Base-by-base conservation (phyloP, 1,139 yeast genomes). In the Saccharomyces hybrid region DNA sequence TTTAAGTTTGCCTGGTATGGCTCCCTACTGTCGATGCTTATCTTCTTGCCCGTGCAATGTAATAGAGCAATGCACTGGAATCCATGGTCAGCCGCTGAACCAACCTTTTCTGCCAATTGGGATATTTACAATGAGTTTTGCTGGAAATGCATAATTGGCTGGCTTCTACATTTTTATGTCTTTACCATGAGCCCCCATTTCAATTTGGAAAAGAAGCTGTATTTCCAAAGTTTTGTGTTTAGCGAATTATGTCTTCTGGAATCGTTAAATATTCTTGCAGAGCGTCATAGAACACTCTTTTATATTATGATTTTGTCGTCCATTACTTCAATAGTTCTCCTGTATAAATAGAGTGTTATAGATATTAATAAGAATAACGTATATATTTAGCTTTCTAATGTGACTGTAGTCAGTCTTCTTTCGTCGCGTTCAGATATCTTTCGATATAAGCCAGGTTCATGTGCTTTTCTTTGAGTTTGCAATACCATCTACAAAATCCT, bases 201-300 rank as follows among this genome's bases (percentile, higher is more conserved):
- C 59, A 80, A 82, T 69, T 70, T 83, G 52, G 81, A 76, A 60
- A 46, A 60, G 2, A 52, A 46, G 2, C 81, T 80, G 63, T 85
- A 84, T 67, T 66, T 83, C 51, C 88, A 89, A 48, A 76, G 87
- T 0, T 71, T 81, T 48, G 79, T 81, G 63, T 81, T 84, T 66
- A 87, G 84, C 2, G 70, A 82, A 32, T 70, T 84, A 57, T 71
- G 79, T 11, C 67, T 78, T 27, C 49, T 55, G 7, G 55, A 53
- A 30, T 42, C 56, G 2, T 13, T 57, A 14, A 49, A 57, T 48
- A 28, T 54, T 7, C 27, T 61, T 25, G 13, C 44, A 5, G 5
- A 38, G 25, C 13, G 11, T 20, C 25, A 9, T 38, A 38, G 51
- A 9, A 56, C 59, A 58, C 50, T 52, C 20, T 49, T 44, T 13